Percentiles rank a stretch among this genome's conserved stretches.
phyloP scores from a whole-genome alignment of 352 stramenopile genomes.

The Elongisporangium prolatum region DNA sequence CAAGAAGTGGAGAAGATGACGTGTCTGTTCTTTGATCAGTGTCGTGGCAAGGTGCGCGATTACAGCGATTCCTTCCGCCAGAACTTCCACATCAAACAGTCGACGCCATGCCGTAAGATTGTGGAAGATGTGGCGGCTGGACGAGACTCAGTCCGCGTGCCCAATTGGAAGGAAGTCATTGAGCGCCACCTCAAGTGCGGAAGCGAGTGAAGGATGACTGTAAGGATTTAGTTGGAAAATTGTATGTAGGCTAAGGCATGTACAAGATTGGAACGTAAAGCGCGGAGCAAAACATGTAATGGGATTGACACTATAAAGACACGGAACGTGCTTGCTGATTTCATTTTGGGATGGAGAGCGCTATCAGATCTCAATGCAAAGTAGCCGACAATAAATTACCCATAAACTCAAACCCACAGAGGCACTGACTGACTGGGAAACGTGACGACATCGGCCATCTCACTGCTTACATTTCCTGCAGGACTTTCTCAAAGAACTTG shows the following conservation, averaged over 20 bases:
- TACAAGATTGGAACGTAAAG: slow-evolving; percentile 13
- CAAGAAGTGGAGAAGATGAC: slow-evolving; percentile 87
- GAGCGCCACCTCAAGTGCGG: slow-evolving; percentile 59
- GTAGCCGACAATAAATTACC: slow-evolving; percentile 4
- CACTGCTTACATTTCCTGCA: slow-evolving; percentile 56
- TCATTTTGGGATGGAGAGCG: not conserved
- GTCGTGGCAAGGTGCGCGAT: slow-evolving; percentile 60
- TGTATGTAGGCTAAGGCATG: not conserved
- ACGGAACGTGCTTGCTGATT: not conserved
- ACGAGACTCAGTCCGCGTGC: slow-evolving; percentile 54
- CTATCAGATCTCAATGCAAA: not conserved
- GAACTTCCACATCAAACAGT: slow-evolving; percentile 56
- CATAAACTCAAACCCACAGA: slow-evolving; percentile 1
- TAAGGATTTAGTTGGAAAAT: not conserved
- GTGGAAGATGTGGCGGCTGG: slow-evolving; percentile 54
- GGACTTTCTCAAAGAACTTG: slow-evolving; percentile 72
- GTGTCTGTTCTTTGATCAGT: slow-evolving; percentile 85
- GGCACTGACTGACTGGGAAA: slow-evolving; percentile 2
- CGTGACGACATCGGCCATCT: not conserved
- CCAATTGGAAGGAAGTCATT: slow-evolving; percentile 71
- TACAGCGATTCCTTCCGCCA: slow-evolving; percentile 56
- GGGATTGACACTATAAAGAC: not conserved
- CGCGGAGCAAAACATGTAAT: slow-evolving; percentile 7
- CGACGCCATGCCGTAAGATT: slow-evolving; percentile 58
- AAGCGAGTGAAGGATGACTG: slow-evolving; percentile 3